Conservation (phyloP, 345 rosid species). For the Carallia pectinifolia region DNA sequence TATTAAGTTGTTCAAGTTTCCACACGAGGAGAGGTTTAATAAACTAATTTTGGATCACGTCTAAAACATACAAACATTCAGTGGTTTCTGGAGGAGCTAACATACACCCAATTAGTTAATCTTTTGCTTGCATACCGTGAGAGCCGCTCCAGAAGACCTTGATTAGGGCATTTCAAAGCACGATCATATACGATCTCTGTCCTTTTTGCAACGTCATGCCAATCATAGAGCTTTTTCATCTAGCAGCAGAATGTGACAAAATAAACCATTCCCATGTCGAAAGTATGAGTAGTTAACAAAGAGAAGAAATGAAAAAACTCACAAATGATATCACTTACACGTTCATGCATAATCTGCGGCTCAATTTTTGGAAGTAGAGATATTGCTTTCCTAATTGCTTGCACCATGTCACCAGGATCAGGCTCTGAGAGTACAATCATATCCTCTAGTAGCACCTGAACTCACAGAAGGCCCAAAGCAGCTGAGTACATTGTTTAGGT, state of each 20-base stretch:
- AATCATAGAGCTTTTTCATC: slow-evolving; percentile 86
- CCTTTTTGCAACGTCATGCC: slow-evolving; percentile 96
- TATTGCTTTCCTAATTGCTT: slow-evolving; percentile 70
- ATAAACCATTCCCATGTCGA: slow-evolving; percentile 1
- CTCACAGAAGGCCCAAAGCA: slow-evolving; percentile 1
- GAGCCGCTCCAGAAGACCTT: slow-evolving; percentile 56
- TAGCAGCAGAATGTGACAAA: slow-evolving; percentile 18
- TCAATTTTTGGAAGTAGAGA: slow-evolving; percentile 75
- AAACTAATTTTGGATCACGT: too few relatives aligned
- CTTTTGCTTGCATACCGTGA: slow-evolving; percentile 45
- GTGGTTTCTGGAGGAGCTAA: background rate
- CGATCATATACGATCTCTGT: slow-evolving; percentile 84
- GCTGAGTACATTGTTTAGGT: background rate
- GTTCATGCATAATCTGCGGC: slow-evolving; percentile 80
- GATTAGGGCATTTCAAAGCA: slow-evolving; percentile 68
- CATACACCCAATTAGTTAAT: background rate
- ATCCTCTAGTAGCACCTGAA: slow-evolving; percentile 93
- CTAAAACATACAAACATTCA: too few relatives aligned
- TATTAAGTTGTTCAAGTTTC: too few relatives aligned
- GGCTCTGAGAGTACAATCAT: slow-evolving; percentile 95
- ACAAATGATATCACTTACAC: slow-evolving; percentile 59
- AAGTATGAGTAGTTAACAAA: background rate
- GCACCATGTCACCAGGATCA: slow-evolving; percentile 91
- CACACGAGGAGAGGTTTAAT: too few relatives aligned
- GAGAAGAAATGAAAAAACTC: background rate